A percentile compares a stretch with the other conserved stretches of the same genome.
These are phyloP conservation scores for Phytophthora syringae DNA, from an alignment of 352 stramenopile species.

Conservation along the genomic window DNA sequence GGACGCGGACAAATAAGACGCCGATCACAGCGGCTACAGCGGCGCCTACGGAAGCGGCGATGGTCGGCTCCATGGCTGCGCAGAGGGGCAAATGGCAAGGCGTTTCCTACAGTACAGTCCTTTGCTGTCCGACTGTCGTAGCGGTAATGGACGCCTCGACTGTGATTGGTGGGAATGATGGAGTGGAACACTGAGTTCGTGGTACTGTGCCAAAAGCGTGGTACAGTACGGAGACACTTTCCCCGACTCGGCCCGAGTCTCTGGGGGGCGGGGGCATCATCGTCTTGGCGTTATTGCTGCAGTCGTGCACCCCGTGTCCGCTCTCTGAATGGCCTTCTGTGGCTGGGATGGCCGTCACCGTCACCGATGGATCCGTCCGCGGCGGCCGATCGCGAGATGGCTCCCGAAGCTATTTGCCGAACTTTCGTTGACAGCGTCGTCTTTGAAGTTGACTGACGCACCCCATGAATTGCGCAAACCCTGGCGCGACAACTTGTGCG, in stretches of 20 bases:
- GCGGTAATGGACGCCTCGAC: neutral
- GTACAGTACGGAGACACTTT: neutral
- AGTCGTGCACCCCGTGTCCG: constrained; percentile 5
- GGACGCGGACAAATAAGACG: constrained; percentile 17
- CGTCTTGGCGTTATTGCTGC: neutral
- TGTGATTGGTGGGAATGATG: neutral
- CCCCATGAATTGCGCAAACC: constrained; percentile 20
- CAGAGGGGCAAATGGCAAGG: neutral
- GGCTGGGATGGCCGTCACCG: too few species aligned
- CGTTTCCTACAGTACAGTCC: too few species aligned
- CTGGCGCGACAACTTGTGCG: constrained; percentile 12
- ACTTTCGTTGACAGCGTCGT: neutral
- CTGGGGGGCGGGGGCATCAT: constrained; percentile 1
- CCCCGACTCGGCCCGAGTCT: too few species aligned
- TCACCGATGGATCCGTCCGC: neutral
- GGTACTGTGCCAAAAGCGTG: neutral
- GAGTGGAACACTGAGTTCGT: neutral
- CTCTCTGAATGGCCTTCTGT: constrained; percentile 31
- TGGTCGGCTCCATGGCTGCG: constrained; percentile 13
- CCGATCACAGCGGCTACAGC: constrained; percentile 6
- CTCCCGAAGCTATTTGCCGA: constrained; percentile 10
- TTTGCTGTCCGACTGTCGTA: neutral
- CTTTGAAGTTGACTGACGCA: constrained; percentile 16
- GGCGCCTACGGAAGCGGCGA: constrained; percentile 1
- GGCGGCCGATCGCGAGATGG: constrained; percentile 17